phyloP scores from a whole-genome alignment of 805 yeast genomes.

The Martiniozyma abietophila region DNA sequence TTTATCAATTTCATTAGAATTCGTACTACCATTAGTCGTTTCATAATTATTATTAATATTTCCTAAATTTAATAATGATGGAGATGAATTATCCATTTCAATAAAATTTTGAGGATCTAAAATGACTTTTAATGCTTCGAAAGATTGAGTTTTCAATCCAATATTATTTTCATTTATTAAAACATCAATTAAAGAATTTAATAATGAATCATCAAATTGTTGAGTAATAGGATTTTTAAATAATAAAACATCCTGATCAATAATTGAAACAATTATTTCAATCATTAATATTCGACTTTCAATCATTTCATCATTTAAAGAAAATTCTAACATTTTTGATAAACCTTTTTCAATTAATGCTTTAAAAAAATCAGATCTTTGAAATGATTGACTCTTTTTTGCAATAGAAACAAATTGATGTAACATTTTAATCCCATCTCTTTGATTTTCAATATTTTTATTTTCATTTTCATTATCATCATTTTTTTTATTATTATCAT shows the following conservation, averaged over 20 bases:
- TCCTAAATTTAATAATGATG: conserved; percentile 8
- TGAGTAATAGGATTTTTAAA: conserved; percentile 38
- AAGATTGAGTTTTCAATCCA: conserved; percentile 73
- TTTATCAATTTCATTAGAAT: too few relatives aligned
- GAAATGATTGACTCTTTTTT: conserved; percentile 51
- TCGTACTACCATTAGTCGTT: too few relatives aligned
- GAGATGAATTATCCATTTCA: conserved; percentile 9
- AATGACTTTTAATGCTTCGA: conserved; percentile 70
- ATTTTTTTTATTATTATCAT: neutral
- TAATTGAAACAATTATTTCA: conserved; percentile 68
- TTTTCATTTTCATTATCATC: neutral
- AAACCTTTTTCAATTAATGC: conserved; percentile 60
- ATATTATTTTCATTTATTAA: conserved; percentile 54
- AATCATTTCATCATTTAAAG: conserved; percentile 42
- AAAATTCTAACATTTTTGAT: conserved; percentile 60
- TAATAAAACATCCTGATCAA: conserved; percentile 72
- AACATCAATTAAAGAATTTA: conserved; percentile 47
- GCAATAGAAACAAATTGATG: conserved; percentile 76
- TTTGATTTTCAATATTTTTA: conserved; percentile 24
- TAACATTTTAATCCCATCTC: conserved; percentile 69
- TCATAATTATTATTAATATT: conserved; percentile 1
- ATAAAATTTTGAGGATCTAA: conserved; percentile 42
- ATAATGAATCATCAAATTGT: conserved; percentile 36
- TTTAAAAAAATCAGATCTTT: conserved; percentile 56
- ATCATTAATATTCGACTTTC: conserved; percentile 61